Percentiles rank a stretch among this genome's conserved stretches.
These are phyloP conservation scores for Salvia splendens DNA, from an alignment of 257 asterid genomes.

Conservation along the genomic window DNA sequence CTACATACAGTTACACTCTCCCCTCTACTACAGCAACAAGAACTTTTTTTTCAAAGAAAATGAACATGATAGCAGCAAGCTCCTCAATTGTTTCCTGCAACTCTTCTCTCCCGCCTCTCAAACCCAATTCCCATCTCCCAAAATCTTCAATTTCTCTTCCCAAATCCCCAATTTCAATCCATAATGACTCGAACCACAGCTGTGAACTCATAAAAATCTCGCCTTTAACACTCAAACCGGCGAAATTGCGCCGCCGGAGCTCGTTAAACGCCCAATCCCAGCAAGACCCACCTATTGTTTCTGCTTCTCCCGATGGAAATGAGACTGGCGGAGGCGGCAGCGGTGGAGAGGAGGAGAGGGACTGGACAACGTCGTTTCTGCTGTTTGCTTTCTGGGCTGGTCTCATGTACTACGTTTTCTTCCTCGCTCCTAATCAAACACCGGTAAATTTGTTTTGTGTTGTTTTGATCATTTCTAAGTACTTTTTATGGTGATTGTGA, in stretches of 20 bases:
- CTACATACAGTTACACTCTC: too few species aligned
- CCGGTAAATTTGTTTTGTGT: slow-evolving; percentile 55
- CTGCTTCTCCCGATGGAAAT: slow-evolving; percentile 7
- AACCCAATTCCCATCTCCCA: slow-evolving; percentile 19
- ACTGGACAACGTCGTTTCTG: slow-evolving; percentile 85
- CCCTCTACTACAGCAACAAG: too few species aligned
- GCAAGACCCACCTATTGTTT: slow-evolving; percentile 43
- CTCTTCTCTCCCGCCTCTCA: slow-evolving; percentile 43
- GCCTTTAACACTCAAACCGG: slow-evolving; percentile 25
- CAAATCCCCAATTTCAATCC: slow-evolving; percentile 28
- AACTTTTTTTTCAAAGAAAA: slow-evolving; percentile 4
- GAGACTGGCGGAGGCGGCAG: too few species aligned
- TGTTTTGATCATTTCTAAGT: neutral
- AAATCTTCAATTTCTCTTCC: slow-evolving; percentile 21
- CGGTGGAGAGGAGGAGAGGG: slow-evolving; percentile 67
- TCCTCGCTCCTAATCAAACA: slow-evolving; percentile 82
- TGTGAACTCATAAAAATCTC: slow-evolving; percentile 26
- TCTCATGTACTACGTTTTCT: slow-evolving; percentile 71
- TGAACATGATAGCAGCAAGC: slow-evolving; percentile 59
- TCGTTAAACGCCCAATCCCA: slow-evolving; percentile 48
- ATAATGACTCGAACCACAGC: neutral
- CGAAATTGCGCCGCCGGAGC: slow-evolving; percentile 37
- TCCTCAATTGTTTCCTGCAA: slow-evolving; percentile 53
- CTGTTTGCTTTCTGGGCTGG: slow-evolving; percentile 80
- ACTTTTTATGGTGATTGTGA: neutral